A percentile compares a stretch with the other conserved stretches of the same genome.
These are phyloP conservation scores for Lentinula detonsa DNA, from an alignment of 768 basidiomycete species.

Conservation along the genomic window DNA sequence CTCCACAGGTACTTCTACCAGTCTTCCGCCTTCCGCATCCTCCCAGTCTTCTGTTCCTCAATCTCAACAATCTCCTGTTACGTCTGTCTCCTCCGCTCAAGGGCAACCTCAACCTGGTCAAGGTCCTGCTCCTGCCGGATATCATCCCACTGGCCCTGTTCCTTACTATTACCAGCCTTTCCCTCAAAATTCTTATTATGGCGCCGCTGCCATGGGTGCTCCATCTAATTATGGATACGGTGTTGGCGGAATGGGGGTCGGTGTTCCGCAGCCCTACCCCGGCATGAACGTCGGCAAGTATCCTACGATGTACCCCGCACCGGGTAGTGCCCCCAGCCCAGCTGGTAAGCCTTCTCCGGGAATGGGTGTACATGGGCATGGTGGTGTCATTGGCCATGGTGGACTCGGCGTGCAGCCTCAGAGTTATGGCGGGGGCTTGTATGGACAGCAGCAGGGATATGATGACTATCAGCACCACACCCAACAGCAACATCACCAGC, in stretches of 20 bases:
- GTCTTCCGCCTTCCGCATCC: conserved; percentile 41
- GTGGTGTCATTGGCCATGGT: conserved; percentile 6
- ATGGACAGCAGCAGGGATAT: conserved; percentile 23
- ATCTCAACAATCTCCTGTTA: conserved; percentile 41
- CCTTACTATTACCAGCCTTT: conserved; percentile 63
- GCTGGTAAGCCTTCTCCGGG: conserved; percentile 49
- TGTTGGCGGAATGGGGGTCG: conserved; percentile 38
- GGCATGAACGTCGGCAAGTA: conserved; percentile 58
- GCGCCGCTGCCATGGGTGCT: conserved; percentile 38
- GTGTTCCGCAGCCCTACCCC: conserved; percentile 37
- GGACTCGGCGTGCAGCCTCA: conserved; percentile 33
- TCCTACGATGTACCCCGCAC: conserved; percentile 66
- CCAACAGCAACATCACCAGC: conserved; percentile 52
- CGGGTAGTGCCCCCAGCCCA: conserved; percentile 58
- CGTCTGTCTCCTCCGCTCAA: conserved; percentile 40
- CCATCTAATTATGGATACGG: conserved; percentile 32
- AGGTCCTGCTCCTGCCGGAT: conserved; percentile 22
- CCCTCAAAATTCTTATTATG: conserved; percentile 48
- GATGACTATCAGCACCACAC: conserved; percentile 47
- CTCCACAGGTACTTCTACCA: conserved; percentile 22
- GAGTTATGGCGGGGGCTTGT: conserved; percentile 13
- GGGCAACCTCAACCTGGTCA: conserved; percentile 57
- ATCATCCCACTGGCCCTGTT: conserved; percentile 46
- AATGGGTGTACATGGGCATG: conserved; percentile 26
- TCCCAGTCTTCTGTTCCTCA: conserved; percentile 35